These are phyloP conservation scores for Astragalus membranaceus DNA, from an alignment of 306 rosid genomes.

Conservation along the genomic window DNA sequence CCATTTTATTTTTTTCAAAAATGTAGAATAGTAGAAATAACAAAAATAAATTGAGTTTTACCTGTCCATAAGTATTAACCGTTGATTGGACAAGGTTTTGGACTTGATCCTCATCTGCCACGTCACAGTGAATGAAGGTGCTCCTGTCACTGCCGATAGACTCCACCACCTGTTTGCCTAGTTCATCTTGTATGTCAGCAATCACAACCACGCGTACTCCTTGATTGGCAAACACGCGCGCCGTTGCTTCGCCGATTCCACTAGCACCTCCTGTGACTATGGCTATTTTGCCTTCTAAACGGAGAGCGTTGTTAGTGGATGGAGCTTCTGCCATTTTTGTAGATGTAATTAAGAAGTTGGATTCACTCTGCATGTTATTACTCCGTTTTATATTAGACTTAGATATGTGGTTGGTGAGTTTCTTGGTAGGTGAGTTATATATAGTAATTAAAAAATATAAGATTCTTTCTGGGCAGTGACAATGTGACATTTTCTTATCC, in stretches of 20 bases:
- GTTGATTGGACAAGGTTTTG: slow-evolving; percentile 24
- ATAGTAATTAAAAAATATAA: no score
- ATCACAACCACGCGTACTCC: slow-evolving; percentile 39
- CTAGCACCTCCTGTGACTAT: slow-evolving; percentile 54
- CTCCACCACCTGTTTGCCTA: slow-evolving; percentile 24
- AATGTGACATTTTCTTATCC: no score
- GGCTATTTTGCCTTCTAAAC: slow-evolving; percentile 36
- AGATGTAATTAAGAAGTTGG: background rate
- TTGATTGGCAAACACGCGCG: slow-evolving; percentile 21
- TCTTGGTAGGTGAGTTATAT: no score
- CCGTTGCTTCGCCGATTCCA: slow-evolving; percentile 60
- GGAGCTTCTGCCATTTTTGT: slow-evolving; percentile 9
- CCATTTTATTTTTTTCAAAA: no score
- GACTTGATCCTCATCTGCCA: slow-evolving; percentile 43
- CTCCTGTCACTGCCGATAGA: slow-evolving; percentile 36
- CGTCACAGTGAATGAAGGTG: slow-evolving; percentile 48
- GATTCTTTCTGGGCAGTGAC: no score
- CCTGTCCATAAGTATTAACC: slow-evolving; percentile 23
- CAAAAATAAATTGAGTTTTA: no score
- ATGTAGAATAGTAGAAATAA: no score
- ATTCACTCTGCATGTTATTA: no score
- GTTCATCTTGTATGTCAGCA: slow-evolving; percentile 43
- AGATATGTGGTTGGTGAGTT: no score
- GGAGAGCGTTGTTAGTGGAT: background rate
- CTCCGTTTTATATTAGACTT: no score